Evolutionary conservation across 2,329 filamentous ascomycete genomes (phyloP).

Genomic region (Fusarium incarnatum): DNA sequence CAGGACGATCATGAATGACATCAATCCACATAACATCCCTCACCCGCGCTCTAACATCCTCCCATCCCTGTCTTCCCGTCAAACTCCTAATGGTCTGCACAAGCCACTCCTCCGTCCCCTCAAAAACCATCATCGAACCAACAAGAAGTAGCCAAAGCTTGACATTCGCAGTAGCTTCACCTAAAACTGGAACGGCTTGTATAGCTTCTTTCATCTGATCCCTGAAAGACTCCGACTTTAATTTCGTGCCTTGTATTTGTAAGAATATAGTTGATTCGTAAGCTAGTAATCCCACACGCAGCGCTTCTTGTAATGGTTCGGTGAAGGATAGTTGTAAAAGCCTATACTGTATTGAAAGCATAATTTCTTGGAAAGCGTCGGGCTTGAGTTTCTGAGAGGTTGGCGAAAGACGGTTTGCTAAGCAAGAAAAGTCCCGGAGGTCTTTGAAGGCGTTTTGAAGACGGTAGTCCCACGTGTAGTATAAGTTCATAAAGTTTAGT

Average conservation of each 20-base stretch:
- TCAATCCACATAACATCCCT: slow-evolving; percentile 46
- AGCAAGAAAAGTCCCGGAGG: slow-evolving; percentile 47
- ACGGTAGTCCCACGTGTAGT: slow-evolving; percentile 37
- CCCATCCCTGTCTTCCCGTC: slow-evolving; percentile 32
- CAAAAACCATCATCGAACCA: slow-evolving; percentile 42
- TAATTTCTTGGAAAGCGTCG: slow-evolving; percentile 46
- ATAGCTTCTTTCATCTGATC: slow-evolving; percentile 28
- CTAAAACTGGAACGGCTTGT: slow-evolving; percentile 6
- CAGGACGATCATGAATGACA: slow-evolving; percentile 38
- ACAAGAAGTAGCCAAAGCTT: slow-evolving; percentile 47
- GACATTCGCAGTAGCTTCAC: slow-evolving; percentile 16
- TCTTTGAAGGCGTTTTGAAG: slow-evolving; percentile 47
- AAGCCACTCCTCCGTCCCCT: slow-evolving; percentile 41
- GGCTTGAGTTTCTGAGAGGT: slow-evolving; percentile 43
- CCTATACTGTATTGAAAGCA: slow-evolving; percentile 49
- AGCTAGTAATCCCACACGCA: slow-evolving; percentile 48
- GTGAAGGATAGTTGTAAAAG: slow-evolving; percentile 44
- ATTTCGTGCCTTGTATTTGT: slow-evolving; percentile 30
- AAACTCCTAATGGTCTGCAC: slow-evolving; percentile 32
- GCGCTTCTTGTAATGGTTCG: slow-evolving; percentile 33
- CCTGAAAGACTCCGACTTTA: slow-evolving; percentile 30
- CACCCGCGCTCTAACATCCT: slow-evolving; percentile 34
- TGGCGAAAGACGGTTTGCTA: slow-evolving; percentile 41
- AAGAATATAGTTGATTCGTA: slow-evolving; percentile 48
- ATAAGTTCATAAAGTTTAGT: slow-evolving; percentile 1